phyloP scores from a whole-genome alignment of 768 basidiomycete genomes.

The Podaxis pistillaris region DNA sequence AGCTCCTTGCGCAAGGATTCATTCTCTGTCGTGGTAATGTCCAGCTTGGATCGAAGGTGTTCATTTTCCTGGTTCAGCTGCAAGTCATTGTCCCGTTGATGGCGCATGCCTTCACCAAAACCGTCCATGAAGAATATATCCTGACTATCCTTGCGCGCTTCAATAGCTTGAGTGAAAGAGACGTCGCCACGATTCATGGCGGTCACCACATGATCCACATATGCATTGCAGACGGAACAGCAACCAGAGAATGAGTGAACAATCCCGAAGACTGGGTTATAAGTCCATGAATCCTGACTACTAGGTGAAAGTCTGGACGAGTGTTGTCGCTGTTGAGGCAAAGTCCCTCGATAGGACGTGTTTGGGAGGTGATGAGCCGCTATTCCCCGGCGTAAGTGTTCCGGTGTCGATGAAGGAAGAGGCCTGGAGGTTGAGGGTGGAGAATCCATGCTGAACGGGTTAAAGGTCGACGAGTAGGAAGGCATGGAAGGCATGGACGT shows the following conservation, averaged over 20 bases:
- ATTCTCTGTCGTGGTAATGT: neutral
- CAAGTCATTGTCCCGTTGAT: neutral
- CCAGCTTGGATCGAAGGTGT: neutral
- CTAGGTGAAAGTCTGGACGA: neutral
- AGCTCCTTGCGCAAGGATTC: constrained; percentile 2
- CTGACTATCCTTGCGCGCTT: neutral
- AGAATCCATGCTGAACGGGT: constrained; percentile 8
- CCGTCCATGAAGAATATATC: constrained; percentile 11
- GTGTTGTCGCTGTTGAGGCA: neutral
- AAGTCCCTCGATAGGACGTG: neutral
- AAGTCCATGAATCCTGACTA: neutral
- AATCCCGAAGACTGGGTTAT: constrained; percentile 4
- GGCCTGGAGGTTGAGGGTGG: neutral
- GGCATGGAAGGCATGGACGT: neutral
- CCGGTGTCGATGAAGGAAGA: neutral
- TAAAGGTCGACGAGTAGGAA: neutral
- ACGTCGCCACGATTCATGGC: neutral
- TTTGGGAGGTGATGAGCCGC: neutral
- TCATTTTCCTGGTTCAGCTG: neutral
- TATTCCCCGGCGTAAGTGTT: neutral
- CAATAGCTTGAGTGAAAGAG: neutral
- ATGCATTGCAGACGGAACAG: constrained; percentile 5
- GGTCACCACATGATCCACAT: constrained; percentile 3
- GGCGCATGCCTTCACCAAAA: constrained; percentile 6
- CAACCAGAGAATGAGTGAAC: neutral